Conservation (phyloP, 169 alveolate species). For the Toxoplasma gondii region DNA sequence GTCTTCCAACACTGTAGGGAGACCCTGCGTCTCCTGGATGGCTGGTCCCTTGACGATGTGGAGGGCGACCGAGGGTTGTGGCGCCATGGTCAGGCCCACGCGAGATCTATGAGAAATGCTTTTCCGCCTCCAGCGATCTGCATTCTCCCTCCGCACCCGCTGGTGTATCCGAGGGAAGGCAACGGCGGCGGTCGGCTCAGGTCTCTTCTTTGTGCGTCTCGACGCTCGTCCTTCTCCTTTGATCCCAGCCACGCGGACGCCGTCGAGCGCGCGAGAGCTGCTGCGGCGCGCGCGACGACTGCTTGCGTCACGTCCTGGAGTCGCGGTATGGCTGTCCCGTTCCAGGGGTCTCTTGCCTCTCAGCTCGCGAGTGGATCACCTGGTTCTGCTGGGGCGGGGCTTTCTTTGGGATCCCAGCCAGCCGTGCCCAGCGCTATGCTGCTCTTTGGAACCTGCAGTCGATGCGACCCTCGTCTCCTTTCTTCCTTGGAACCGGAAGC, state of each 20-base stretch:
- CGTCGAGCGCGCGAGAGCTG: neutral
- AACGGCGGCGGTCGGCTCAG: neutral
- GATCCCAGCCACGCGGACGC: neutral
- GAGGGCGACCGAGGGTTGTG: too few species aligned
- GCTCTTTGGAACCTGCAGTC: neutral
- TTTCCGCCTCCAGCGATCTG: constrained; percentile 29
- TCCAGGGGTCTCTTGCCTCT: neutral
- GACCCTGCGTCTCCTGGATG: too few species aligned
- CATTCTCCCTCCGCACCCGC: constrained; percentile 15
- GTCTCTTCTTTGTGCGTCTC: neutral
- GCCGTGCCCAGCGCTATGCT: neutral
- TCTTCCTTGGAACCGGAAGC: too few species aligned
- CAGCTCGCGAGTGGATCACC: too few species aligned
- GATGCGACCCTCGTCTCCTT: too few species aligned
- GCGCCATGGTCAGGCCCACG: too few species aligned
- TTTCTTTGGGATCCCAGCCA: neutral
- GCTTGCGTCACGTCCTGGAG: neutral
- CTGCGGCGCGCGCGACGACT: neutral
- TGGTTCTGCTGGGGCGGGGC: neutral
- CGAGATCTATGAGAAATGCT: neutral
- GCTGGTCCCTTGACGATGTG: too few species aligned
- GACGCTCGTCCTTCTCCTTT: neutral
- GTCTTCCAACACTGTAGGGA: too few species aligned
- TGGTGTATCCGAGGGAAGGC: neutral
- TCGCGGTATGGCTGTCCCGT: neutral